Percentiles rank a stretch among this genome's conserved stretches.
phyloP scores from a whole-genome alignment of 495 filamentous ascomycete genomes.

The Hyaloscypha variabilis region DNA sequence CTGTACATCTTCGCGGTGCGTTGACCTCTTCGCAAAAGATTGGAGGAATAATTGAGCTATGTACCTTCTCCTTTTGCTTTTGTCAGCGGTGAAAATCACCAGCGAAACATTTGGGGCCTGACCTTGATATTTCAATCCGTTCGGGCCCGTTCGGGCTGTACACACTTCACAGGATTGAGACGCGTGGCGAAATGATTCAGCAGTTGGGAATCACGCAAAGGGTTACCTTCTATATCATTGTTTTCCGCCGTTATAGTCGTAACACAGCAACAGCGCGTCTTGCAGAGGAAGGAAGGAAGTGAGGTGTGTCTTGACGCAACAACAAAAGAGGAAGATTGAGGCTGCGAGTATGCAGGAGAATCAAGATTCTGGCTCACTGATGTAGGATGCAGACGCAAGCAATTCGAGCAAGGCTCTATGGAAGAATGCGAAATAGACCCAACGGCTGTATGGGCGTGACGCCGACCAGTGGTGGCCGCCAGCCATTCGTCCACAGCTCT shows the following conservation, averaged over 20 bases:
- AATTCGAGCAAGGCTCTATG: background rate
- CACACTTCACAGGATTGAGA: background rate
- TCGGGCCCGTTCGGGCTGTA: background rate
- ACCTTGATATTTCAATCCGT: background rate
- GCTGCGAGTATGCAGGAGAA: background rate
- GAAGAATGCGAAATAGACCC: background rate
- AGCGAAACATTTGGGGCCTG: background rate
- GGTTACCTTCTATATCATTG: background rate
- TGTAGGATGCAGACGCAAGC: no score
- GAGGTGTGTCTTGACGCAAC: background rate
- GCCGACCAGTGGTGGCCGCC: background rate
- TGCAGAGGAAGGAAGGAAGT: background rate
- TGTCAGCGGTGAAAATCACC: background rate
- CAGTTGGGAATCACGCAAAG: background rate
- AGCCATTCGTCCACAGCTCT: background rate
- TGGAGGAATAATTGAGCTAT: background rate
- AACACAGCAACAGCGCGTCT: background rate
- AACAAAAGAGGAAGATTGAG: background rate
- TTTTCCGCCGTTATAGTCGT: background rate
- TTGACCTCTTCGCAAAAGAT: background rate
- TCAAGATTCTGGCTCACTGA: conserved; percentile 3
- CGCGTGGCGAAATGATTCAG: background rate
- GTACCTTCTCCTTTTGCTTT: background rate
- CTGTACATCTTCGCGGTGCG: background rate
- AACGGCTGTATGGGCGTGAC: background rate